Conservation (phyloP, 129 eudicot genomes). For the Helichrysum umbraculigerum region DNA sequence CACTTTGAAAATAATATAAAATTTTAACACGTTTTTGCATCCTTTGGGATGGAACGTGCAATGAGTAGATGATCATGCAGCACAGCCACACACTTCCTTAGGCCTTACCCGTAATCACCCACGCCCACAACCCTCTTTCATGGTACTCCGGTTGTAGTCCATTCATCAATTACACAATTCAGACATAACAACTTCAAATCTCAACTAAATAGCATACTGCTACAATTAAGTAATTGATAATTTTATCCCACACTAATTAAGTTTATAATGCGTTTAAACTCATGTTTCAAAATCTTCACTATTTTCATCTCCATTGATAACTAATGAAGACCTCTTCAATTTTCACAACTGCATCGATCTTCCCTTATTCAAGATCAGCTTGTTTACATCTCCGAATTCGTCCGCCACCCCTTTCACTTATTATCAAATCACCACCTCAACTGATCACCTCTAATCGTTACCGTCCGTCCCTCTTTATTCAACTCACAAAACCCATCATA, state of each 20-base stretch:
- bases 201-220: background rate
- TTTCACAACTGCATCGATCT: conserved; percentile 21
- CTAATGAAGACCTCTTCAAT: conserved; percentile 51
- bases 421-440: conserved; percentile 31
- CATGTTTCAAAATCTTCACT: background rate
- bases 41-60: background rate
- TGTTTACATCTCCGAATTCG: conserved; percentile 40
- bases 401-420: conserved; percentile 11
- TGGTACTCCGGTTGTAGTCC: conserved; percentile 11
- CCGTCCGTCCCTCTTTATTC: conserved; percentile 21
- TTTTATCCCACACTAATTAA: no score
- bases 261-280: background rate
- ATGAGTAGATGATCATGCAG: background rate
- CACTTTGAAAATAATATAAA: background rate
- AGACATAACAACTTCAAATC: no score
- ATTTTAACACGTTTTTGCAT: background rate
- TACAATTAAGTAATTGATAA: background rate
- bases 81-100: conserved; percentile 13
- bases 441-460: conserved; percentile 16
- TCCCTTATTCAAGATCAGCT: conserved; percentile 28
- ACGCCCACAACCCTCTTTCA: background rate
- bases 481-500: conserved; percentile 16
- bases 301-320: conserved; percentile 2
- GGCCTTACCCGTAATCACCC: background rate
- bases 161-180: background rate